A percentile compares a stretch with the other conserved stretches of the same genome.
phyloP scores from a whole-genome alignment of 257 asterid genomes.

The Pogostemon cablin region DNA sequence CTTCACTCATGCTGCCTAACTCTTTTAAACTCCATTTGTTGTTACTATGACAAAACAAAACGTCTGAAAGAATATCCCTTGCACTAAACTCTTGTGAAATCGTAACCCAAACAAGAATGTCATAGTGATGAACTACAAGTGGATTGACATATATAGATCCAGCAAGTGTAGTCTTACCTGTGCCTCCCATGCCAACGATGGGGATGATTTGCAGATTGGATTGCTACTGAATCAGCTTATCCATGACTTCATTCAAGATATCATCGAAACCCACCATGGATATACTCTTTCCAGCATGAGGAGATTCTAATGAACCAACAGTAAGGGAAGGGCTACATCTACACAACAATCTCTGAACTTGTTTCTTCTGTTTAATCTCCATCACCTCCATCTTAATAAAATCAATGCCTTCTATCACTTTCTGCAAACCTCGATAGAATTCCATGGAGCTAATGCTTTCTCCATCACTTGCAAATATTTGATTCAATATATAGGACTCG shows the following conservation, averaged over 20 bases:
- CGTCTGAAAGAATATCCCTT: neutral
- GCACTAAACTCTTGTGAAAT: conserved; percentile 20
- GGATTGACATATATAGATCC: conserved; percentile 3
- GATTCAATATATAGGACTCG: no score
- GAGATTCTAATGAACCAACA: neutral
- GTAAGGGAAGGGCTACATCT: neutral
- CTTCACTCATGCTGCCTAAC: neutral
- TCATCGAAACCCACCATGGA: conserved; percentile 24
- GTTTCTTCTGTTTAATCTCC: neutral
- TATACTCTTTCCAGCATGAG: neutral
- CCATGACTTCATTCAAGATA: neutral
- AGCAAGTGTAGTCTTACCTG: conserved; percentile 36
- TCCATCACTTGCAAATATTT: no score
- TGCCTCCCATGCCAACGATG: conserved; percentile 33
- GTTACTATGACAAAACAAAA: neutral
- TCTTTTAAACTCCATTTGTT: neutral
- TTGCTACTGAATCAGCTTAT: conserved; percentile 2
- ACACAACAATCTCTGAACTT: neutral
- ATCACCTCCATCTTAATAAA: conserved; percentile 5
- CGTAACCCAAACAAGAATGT: conserved; percentile 23
- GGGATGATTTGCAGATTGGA: conserved; percentile 18
- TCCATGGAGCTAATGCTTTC: no score
- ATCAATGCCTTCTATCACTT: conserved; percentile 7
- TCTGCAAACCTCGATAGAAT: neutral
- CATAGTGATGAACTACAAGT: neutral